A percentile compares a stretch with the other conserved stretches of the same genome.
phyloP scores from a whole-genome alignment of 2,329 filamentous ascomycete genomes.

The Aspergillus caelatus region DNA sequence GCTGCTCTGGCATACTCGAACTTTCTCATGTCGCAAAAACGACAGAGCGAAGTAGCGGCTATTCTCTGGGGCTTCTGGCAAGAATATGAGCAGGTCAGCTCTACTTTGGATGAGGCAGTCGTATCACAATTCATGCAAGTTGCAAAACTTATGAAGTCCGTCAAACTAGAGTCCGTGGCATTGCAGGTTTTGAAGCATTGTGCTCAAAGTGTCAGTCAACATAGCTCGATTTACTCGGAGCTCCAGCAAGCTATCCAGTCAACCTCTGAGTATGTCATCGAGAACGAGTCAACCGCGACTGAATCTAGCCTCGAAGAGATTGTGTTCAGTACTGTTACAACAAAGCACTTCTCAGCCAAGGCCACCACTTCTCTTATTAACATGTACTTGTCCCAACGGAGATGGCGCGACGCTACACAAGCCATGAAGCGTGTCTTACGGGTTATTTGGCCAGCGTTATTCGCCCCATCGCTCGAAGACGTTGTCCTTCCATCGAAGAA shows the following conservation, averaged over 20 bases:
- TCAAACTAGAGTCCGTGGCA: slow-evolving; percentile 50
- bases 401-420: slow-evolving; percentile 51
- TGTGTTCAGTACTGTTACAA: slow-evolving; percentile 47
- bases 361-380: slow-evolving; percentile 44
- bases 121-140: slow-evolving; percentile 43
- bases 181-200: slow-evolving; percentile 52
- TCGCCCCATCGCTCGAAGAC: slow-evolving; percentile 48
- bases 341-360: slow-evolving; percentile 46
- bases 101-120: slow-evolving; percentile 40
- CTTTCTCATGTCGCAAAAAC: slow-evolving; percentile 51
- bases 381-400: slow-evolving; percentile 50
- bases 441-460: slow-evolving; percentile 51
- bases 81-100: slow-evolving; percentile 51
- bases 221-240: slow-evolving; percentile 42
- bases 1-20: slow-evolving; percentile 50
- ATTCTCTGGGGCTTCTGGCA: slow-evolving; percentile 52
- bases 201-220: slow-evolving; percentile 39
- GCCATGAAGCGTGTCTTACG: slow-evolving; percentile 51
- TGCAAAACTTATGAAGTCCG: slow-evolving; percentile 50
- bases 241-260: slow-evolving; percentile 48
- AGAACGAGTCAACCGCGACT: slow-evolving; percentile 40
- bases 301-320: slow-evolving; percentile 49
- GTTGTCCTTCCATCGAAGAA: slow-evolving; percentile 48
- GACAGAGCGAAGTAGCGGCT: slow-evolving; percentile 48
- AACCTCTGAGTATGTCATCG: slow-evolving; percentile 48